A percentile compares a stretch with the other conserved stretches of the same genome.
Evolutionary conservation across 495 filamentous ascomycete genomes (phyloP).

Genomic region (Melanomma pulvis-pyrius): DNA sequence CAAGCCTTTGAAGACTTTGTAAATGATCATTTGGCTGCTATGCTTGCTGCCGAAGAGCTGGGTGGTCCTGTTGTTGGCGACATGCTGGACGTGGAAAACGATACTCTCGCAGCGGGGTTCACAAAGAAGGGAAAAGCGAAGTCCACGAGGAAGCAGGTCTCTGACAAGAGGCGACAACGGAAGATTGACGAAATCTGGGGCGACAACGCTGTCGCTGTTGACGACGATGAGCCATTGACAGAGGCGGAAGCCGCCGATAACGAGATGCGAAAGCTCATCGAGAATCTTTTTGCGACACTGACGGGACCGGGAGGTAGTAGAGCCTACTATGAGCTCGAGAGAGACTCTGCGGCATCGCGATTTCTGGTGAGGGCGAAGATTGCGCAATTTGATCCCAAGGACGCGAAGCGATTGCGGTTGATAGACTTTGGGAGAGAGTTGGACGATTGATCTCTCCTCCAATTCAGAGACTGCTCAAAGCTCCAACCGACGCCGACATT

Average conservation of each 20-base stretch:
- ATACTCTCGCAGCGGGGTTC: constrained; percentile 68
- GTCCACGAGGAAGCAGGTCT: constrained; percentile 52
- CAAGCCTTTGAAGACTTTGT: constrained; percentile 72
- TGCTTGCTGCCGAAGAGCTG: constrained; percentile 84
- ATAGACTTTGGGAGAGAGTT: constrained; percentile 83
- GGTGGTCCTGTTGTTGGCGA: constrained; percentile 86
- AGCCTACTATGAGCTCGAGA: constrained; percentile 68
- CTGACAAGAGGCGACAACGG: constrained; percentile 57
- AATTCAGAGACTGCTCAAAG: too few species aligned
- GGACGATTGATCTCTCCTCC: constrained; percentile 64
- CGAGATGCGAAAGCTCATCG: constrained; percentile 68
- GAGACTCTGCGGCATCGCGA: constrained; percentile 77
- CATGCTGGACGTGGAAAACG: constrained; percentile 63
- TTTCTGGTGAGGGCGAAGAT: constrained; percentile 85
- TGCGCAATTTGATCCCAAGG: constrained; percentile 82
- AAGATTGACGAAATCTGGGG: constrained; percentile 77
- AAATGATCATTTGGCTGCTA: constrained; percentile 68
- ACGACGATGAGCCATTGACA: constrained; percentile 49
- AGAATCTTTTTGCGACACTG: constrained; percentile 62
- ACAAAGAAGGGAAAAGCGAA: constrained; percentile 71
- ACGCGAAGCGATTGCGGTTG: constrained; percentile 73
- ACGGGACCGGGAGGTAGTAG: constrained; percentile 61
- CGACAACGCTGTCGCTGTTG: constrained; percentile 44
- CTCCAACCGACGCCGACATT: too few species aligned
- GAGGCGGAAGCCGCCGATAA: constrained; percentile 66